Conservation (phyloP, 2,329 filamentous ascomycete genomes). For the Fusarium devonianum region DNA sequence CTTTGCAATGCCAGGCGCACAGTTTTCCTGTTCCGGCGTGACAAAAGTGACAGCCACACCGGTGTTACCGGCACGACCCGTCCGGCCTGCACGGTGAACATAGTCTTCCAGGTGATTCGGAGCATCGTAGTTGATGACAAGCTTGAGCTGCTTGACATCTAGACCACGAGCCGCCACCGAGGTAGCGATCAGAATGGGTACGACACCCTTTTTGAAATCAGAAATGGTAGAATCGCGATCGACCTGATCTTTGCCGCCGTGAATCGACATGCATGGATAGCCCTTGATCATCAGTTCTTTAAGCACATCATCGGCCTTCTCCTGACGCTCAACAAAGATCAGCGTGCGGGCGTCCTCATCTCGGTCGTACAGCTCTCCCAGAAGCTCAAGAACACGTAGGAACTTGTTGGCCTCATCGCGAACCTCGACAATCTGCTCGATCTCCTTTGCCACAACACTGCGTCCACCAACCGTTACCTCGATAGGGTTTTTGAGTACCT, state of each 20-base stretch:
- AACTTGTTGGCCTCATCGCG: constrained; percentile 86
- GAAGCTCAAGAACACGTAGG: constrained; percentile 79
- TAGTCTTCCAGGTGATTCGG: constrained; percentile 97
- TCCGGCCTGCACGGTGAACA: constrained; percentile 91
- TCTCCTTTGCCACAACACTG: constrained; percentile 87
- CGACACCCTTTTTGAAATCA: constrained; percentile 90
- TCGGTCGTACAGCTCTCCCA: constrained; percentile 84
- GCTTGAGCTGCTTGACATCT: constrained; percentile 93
- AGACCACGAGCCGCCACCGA: constrained; percentile 94
- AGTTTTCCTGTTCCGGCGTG: constrained; percentile 90
- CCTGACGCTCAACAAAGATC: constrained; percentile 91
- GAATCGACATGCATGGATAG: constrained; percentile 91
- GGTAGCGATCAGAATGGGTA: constrained; percentile 91
- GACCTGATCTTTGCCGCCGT: constrained; percentile 91
- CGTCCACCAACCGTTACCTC: constrained; percentile 92
- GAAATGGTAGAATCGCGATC: constrained; percentile 91
- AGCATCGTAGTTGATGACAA: constrained; percentile 95
- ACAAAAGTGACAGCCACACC: constrained; percentile 95
- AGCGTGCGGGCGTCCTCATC: constrained; percentile 91
- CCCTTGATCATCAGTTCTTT: constrained; percentile 83
- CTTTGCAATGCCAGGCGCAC: constrained; percentile 85
- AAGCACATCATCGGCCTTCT: constrained; percentile 82
- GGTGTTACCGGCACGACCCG: constrained; percentile 91
- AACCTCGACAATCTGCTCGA: constrained; percentile 91
- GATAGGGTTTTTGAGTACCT: constrained; percentile 83